Conservation (phyloP, 345 rosid species). For the Syzygium oleosum region DNA sequence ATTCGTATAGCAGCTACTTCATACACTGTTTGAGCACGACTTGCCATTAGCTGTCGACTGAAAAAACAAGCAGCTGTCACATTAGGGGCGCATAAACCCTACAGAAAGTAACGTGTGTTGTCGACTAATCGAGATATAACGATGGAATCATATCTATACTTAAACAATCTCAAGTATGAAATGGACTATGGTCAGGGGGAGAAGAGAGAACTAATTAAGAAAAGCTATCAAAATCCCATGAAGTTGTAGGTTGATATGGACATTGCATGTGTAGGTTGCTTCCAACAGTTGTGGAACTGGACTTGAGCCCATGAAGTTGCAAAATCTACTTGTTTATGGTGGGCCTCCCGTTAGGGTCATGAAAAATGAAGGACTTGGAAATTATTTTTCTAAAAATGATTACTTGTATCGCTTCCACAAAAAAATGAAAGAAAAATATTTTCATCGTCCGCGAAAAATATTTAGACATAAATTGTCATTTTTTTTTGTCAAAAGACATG, state of each 20-base stretch:
- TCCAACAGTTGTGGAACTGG: conserved; percentile 18
- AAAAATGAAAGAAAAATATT: no score
- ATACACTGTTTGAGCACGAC: neutral
- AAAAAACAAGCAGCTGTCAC: neutral
- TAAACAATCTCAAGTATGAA: neutral
- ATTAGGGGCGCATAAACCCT: neutral
- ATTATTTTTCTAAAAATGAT: no score
- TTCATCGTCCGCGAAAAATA: no score
- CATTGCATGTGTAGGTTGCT: conserved; percentile 21
- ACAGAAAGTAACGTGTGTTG: neutral
- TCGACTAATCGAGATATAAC: neutral
- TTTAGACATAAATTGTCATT: neutral
- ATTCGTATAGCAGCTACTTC: neutral
- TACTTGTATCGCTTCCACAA: accelerated
- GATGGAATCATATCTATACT: neutral
- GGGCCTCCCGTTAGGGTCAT: neutral
- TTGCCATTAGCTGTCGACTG: neutral
- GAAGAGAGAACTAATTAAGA: neutral
- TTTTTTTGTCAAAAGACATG: no score
- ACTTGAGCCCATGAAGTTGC: neutral
- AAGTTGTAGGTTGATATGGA: neutral
- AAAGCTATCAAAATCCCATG: neutral
- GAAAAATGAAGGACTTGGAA: neutral
- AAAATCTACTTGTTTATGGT: neutral
- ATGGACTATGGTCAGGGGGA: neutral